A percentile compares a stretch with the other conserved stretches of the same genome.
These are phyloP conservation scores for Exophiala sp. DNA, from an alignment of 2,329 filamentous ascomycete species.

Conservation along the genomic window DNA sequence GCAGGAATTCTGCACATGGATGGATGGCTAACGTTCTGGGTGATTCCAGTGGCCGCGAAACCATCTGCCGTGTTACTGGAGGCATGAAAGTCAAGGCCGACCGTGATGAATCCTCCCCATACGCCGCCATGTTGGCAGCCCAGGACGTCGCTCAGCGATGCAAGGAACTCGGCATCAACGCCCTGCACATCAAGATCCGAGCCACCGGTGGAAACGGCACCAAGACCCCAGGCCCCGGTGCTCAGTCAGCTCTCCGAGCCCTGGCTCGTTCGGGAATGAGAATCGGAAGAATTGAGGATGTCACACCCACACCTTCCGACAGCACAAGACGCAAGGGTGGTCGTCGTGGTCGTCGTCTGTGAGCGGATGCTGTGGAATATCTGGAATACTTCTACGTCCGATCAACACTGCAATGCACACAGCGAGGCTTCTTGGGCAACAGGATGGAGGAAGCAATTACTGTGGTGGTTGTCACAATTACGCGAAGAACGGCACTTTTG, in stretches of 20 bases:
- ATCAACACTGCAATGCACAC: background rate
- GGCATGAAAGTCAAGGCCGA: slow-evolving; percentile 99
- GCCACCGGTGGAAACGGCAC: slow-evolving; percentile 99
- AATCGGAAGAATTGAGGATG: slow-evolving; percentile 99
- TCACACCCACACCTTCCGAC: slow-evolving; percentile 97
- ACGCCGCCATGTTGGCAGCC: slow-evolving; percentile 99
- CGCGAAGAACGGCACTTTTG: slow-evolving; percentile 48
- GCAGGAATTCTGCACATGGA: background rate
- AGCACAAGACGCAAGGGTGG: slow-evolving; percentile 99
- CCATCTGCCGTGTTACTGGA: slow-evolving; percentile 98
- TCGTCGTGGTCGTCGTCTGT: slow-evolving; percentile 99
- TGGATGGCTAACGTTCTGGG: slow-evolving; percentile 56
- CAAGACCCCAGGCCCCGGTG: slow-evolving; percentile 99
- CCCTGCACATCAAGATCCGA: slow-evolving; percentile 99
- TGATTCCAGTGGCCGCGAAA: slow-evolving; percentile 93
- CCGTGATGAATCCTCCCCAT: slow-evolving; percentile 98
- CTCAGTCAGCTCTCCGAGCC: slow-evolving; percentile 97
- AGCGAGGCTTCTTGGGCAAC: background rate
- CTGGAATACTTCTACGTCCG: background rate
- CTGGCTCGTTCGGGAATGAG: slow-evolving; percentile 99
- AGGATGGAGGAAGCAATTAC: background rate
- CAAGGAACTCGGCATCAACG: slow-evolving; percentile 80
- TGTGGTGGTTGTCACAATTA: slow-evolving; percentile 34
- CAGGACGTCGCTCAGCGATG: slow-evolving; percentile 92
- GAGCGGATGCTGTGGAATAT: slow-evolving; percentile 41